phyloP scores from a whole-genome alignment of 345 rosid species.

The Raphanus sativus region DNA sequence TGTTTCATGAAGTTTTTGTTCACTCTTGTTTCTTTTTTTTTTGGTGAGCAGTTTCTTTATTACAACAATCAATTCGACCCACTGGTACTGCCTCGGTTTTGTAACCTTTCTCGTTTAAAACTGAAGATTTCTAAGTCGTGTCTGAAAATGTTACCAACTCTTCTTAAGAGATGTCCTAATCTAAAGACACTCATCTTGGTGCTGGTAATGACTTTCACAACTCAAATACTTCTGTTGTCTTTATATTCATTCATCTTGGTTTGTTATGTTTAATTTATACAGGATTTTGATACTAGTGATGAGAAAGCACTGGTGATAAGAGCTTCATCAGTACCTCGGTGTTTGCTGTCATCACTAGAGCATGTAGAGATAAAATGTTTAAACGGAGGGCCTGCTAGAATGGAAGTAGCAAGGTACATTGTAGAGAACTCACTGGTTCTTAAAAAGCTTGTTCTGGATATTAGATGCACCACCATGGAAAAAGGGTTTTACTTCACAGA shows the following conservation, averaged over 20 bases:
- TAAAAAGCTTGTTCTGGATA: slow-evolving; percentile 9
- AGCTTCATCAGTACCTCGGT: slow-evolving; percentile 5
- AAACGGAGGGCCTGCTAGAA: background rate
- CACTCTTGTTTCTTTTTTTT: background rate
- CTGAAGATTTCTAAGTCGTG: background rate
- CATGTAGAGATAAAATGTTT: slow-evolving; percentile 5
- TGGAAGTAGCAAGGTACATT: slow-evolving; percentile 28
- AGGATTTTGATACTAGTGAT: background rate
- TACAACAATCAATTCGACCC: background rate
- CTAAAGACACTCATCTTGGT: slow-evolving; percentile 1
- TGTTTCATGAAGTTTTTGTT: background rate
- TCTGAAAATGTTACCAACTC: background rate
- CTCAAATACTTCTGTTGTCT: background rate
- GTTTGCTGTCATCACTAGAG: slow-evolving; percentile 31
- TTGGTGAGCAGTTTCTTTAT: slow-evolving; percentile 14
- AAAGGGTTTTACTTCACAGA: background rate
- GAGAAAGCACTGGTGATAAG: background rate
- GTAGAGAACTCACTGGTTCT: slow-evolving; percentile 10
- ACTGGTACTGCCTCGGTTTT: slow-evolving; percentile 1
- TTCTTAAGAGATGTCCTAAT: slow-evolving; percentile 18
- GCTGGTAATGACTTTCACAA: background rate
- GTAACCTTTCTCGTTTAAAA: slow-evolving; percentile 11
- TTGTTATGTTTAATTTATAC: background rate
- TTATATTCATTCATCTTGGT: background rate
- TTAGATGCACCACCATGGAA: background rate